Conservation (phyloP, 2,329 filamentous ascomycete species). For the Colletotrichum sp. region DNA sequence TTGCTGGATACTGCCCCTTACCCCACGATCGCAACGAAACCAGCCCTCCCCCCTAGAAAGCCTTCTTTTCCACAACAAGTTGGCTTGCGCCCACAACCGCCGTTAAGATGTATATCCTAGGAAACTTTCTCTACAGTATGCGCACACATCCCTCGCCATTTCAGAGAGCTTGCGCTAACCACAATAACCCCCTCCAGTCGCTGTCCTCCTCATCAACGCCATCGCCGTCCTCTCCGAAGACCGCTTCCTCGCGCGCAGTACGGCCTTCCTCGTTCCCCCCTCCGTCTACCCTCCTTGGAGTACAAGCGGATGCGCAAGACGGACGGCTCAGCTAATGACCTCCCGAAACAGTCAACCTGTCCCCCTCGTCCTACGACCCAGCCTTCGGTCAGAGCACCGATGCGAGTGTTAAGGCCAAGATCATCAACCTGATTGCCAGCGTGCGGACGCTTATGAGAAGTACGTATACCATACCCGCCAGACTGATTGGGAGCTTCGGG, state of each 20-base stretch:
- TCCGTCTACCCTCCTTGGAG: background rate
- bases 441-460: conserved; percentile 92
- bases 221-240: conserved; percentile 95
- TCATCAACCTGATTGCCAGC: conserved; percentile 88
- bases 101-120: conserved; percentile 68
- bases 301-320: background rate
- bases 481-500: background rate
- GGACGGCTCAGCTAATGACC: background rate
- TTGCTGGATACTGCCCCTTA: background rate
- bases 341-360: conserved; percentile 73
- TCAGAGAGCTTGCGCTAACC: background rate
- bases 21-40: background rate
- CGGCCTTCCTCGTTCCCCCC: conserved; percentile 17
- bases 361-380: conserved; percentile 70
- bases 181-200: conserved; percentile 49
- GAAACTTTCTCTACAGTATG: conserved; percentile 71
- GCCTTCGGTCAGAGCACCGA: conserved; percentile 78
- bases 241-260: conserved; percentile 79
- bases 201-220: conserved; percentile 89
- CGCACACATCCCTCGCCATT: background rate
- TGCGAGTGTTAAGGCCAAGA: conserved; percentile 82
- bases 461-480: conserved; percentile 38
- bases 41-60: background rate
- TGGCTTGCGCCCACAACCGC: background rate
- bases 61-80: background rate